Evolutionary conservation across 148 eudicot genomes (phyloP), one percentile per base, ranked within the genome.

Genomic region (Rhododendron ferrugineum): DNA sequence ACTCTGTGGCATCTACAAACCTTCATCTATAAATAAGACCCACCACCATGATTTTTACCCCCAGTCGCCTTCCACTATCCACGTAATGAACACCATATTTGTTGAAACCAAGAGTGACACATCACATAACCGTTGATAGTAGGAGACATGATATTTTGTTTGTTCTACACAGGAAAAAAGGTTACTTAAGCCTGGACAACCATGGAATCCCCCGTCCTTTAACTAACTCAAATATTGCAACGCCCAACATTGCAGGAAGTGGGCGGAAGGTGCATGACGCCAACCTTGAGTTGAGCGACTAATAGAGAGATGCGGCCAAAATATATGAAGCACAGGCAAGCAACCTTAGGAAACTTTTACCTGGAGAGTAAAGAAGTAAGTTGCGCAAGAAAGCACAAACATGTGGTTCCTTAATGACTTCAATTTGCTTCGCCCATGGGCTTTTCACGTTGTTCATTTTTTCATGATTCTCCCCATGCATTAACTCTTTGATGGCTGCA

Each of bases 351-450:
- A 81, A 89, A 82, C 77, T 82, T 62, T 62, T 89, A 97, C 99
- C 98, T 90, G 99, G 98, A 88, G 85, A 91, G 80, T 85, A 89
- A 84, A 95, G 93, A 79, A 93, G 87, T 89, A 97, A 87, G 84
- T 95, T 89, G 86, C 84, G 90, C 88, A 93, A 75, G 49, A 91
- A 92, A 86, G 92, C 91, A 87, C 90, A 89, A 74, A 86, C 78
- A 84, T 72, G 85, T 79, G 99, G 99, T 86, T 95, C 93, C 85
- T 86, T 95, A 52, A 90, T 49, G 85, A 82, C 88, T 62, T 92
- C 96, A 86, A 85, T 66, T 75, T 91, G 90, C 90, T 91, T 94
- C 79, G 88, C 88, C 99, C 99, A 97, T 82, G 90, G 64, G 89
- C 98, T 89, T 88, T 88, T 87, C 80, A 91, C 42, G 78, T 87